Percentiles rank a stretch among this genome's conserved stretches.
Evolutionary conservation across 108 stramenopile genomes (phyloP).

Genomic region (Nitzschia palea): DNA sequence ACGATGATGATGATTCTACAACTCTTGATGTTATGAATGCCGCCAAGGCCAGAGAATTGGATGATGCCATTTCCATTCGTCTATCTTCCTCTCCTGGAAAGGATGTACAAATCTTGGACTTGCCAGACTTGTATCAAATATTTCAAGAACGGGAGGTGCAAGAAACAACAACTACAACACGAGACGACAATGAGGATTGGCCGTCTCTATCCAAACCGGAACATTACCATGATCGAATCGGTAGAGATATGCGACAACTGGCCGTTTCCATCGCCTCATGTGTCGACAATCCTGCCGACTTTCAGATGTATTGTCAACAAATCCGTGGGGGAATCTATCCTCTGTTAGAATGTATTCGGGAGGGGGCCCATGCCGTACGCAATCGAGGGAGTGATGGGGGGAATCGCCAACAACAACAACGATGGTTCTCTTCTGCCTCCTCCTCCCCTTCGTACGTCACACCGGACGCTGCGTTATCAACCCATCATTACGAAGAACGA

Average conservation of each 20-base stretch:
- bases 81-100: conserved; percentile 8
- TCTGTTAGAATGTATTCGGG: conserved; percentile 73
- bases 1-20: neutral
- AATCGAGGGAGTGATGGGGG: conserved; percentile 10
- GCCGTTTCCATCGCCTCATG: conserved; percentile 65
- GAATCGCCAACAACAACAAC: neutral
- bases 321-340: conserved; percentile 61
- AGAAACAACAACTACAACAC: neutral
- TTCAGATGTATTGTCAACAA: conserved; percentile 66
- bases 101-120: conserved; percentile 12
- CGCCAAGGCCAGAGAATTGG: conserved; percentile 37
- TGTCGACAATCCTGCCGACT: conserved; percentile 63
- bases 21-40: conserved; percentile 10
- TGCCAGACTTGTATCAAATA: conserved; percentile 11
- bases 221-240: conserved; percentile 65
- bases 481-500: conserved; percentile 53
- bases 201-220: conserved; percentile 51
- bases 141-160: neutral
- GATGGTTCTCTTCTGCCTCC: neutral
- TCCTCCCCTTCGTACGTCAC: neutral
- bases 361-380: conserved; percentile 47
- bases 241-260: conserved; percentile 52
- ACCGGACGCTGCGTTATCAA: neutral
- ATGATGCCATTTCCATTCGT: conserved; percentile 30
- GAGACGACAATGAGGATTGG: neutral